These are phyloP conservation scores for Diaporthe humulicola DNA, from an alignment of 2,329 filamentous ascomycete species.

Conservation along the genomic window DNA sequence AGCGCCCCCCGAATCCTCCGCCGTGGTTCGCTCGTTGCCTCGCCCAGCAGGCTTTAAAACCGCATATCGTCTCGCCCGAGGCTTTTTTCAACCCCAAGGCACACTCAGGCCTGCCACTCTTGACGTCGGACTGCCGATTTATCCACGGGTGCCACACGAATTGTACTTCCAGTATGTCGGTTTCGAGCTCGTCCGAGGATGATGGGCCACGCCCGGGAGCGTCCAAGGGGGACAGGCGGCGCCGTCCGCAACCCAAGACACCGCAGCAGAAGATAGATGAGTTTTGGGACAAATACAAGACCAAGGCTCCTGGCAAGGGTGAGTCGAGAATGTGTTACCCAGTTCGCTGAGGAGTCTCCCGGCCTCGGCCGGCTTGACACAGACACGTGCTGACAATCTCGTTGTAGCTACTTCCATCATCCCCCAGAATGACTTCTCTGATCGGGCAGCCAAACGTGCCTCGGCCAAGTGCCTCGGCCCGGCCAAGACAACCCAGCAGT, in stretches of 20 bases:
- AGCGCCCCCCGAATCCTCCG: not conserved
- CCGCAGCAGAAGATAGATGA: slow-evolving; percentile 79
- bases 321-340: slow-evolving; percentile 27
- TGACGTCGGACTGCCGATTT: not conserved
- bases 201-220: slow-evolving; percentile 6
- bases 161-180: slow-evolving; percentile 31
- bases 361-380: not conserved
- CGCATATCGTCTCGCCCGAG: slow-evolving; percentile 17
- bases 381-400: slow-evolving; percentile 32
- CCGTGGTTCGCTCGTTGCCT: slow-evolving; percentile 30
- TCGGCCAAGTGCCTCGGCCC: slow-evolving; percentile 65
- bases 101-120: not conserved
- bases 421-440: slow-evolving; percentile 72
- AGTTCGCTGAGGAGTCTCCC: not conserved
- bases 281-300: slow-evolving; percentile 81
- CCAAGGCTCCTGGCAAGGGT: slow-evolving; percentile 79
- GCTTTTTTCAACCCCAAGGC: slow-evolving; percentile 2
- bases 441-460: slow-evolving; percentile 68
- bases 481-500: slow-evolving; percentile 71
- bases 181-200: slow-evolving; percentile 9
- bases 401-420: slow-evolving; percentile 75
- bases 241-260: slow-evolving; percentile 61
- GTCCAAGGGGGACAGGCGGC: slow-evolving; percentile 8
- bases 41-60: slow-evolving; percentile 1
- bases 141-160: not conserved